Conservation (phyloP, 805 yeast species). For the Metahyphopichia silvanorum region DNA sequence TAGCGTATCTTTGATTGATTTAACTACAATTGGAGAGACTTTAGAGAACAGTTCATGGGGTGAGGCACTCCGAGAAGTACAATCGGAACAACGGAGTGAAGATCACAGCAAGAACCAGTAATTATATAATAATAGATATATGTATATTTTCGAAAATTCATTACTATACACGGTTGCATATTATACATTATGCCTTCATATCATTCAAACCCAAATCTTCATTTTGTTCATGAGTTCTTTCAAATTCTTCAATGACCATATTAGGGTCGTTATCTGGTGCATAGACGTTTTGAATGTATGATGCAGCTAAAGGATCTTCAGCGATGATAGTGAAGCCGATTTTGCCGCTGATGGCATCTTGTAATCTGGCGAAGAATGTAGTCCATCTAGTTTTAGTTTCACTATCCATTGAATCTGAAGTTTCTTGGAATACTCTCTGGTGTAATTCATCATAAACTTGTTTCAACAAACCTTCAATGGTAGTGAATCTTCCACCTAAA, state of each 20-base stretch:
- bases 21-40: constrained; percentile 20
- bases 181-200: constrained; percentile 28
- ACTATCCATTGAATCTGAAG: constrained; percentile 88
- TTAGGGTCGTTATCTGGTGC: constrained; percentile 99
- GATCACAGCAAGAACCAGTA: neutral
- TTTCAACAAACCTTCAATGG: constrained; percentile 86
- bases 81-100: constrained; percentile 5
- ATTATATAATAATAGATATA: constrained; percentile 1
- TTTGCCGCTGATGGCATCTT: constrained; percentile 79
- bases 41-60: constrained; percentile 24
- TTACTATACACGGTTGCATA: constrained; percentile 4
- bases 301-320: constrained; percentile 94
- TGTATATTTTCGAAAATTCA: neutral
- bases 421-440: constrained; percentile 75
- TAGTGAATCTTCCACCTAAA: constrained; percentile 96
- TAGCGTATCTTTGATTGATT: constrained; percentile 14
- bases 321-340: constrained; percentile 77
- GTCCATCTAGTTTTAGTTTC: constrained; percentile 81
- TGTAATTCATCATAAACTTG: constrained; percentile 91
- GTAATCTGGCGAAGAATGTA: constrained; percentile 66
- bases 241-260: constrained; percentile 86
- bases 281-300: constrained; percentile 95
- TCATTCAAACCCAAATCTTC: constrained; percentile 84
- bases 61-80: constrained; percentile 19
- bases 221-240: constrained; percentile 84